These are phyloP conservation scores for Tricholoma furcatifolium DNA, from an alignment of 768 basidiomycete species.

Conservation along the genomic window DNA sequence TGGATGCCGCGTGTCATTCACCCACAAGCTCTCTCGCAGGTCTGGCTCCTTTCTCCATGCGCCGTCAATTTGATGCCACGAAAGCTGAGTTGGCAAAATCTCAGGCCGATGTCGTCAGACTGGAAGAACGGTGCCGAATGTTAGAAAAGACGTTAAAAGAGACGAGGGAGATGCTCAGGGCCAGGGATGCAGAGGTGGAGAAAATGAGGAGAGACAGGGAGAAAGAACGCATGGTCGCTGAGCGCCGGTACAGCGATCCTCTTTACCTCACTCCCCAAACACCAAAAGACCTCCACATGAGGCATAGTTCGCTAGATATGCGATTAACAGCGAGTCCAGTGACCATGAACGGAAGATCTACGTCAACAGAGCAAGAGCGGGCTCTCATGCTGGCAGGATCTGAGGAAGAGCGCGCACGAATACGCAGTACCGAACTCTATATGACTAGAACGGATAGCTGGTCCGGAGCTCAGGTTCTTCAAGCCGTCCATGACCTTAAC, in stretches of 20 bases:
- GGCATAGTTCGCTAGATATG: slow-evolving; percentile 32
- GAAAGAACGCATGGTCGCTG: slow-evolving; percentile 30
- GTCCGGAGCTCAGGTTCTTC: slow-evolving; percentile 78
- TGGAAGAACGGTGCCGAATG: slow-evolving; percentile 61
- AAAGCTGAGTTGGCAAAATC: slow-evolving; percentile 56
- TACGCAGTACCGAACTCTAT: slow-evolving; percentile 61
- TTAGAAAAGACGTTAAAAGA: slow-evolving; percentile 66
- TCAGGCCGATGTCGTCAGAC: slow-evolving; percentile 49
- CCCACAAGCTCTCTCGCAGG: slow-evolving; percentile 42
- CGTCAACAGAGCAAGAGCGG: slow-evolving; percentile 17
- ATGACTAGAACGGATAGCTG: slow-evolving; percentile 72
- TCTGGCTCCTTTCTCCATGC: slow-evolving; percentile 41
- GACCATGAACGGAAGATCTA: slow-evolving; percentile 15
- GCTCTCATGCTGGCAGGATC: slow-evolving; percentile 13
- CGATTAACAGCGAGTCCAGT: slow-evolving; percentile 23
- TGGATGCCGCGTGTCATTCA: slow-evolving; percentile 45
- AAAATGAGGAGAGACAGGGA: slow-evolving; percentile 41
- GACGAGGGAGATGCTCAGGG: slow-evolving; percentile 55
- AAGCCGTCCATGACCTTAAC: slow-evolving; percentile 78
- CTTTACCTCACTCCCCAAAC: slow-evolving; percentile 16
- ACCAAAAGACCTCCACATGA: slow-evolving; percentile 15
- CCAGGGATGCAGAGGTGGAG: slow-evolving; percentile 62
- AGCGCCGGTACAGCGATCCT: slow-evolving; percentile 30
- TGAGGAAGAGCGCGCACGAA: slow-evolving; percentile 58
- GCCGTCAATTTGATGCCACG: slow-evolving; percentile 56